These are phyloP conservation scores for Cutaneotrichosporon dermatis DNA, from an alignment of 1,284 basidiomycete genomes.

Conservation along the genomic window DNA sequence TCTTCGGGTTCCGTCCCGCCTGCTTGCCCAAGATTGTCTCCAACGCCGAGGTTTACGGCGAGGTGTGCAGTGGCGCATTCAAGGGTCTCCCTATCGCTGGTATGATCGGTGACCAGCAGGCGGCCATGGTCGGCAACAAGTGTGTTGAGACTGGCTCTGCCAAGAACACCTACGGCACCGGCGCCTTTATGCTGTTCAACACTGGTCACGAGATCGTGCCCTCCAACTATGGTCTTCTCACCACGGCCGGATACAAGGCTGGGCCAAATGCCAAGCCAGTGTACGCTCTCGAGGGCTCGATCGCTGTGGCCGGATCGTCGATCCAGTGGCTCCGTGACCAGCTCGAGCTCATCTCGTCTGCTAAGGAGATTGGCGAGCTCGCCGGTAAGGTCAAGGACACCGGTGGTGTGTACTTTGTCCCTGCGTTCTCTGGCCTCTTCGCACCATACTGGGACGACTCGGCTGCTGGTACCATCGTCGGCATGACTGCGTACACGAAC, in stretches of 20 bases:
- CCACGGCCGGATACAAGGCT: slow-evolving; percentile 88
- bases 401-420: slow-evolving; percentile 93
- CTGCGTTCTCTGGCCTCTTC: slow-evolving; percentile 86
- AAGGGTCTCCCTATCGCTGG: slow-evolving; percentile 80
- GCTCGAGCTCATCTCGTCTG: slow-evolving; percentile 73
- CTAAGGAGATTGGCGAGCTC: slow-evolving; percentile 79
- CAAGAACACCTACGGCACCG: slow-evolving; percentile 93
- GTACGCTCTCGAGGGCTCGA: slow-evolving; percentile 91
- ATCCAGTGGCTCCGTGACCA: slow-evolving; percentile 95
- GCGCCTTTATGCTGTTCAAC: slow-evolving; percentile 86
- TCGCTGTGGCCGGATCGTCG: slow-evolving; percentile 90
- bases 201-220: slow-evolving; percentile 82
- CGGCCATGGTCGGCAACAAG: slow-evolving; percentile 95
- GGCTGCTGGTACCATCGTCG: slow-evolving; percentile 35
- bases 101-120: slow-evolving; percentile 94
- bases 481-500: slow-evolving; percentile 85
- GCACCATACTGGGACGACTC: slow-evolving; percentile 58
- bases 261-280: slow-evolving; percentile 72
- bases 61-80: slow-evolving; percentile 58
- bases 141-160: slow-evolving; percentile 78
- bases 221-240: slow-evolving; percentile 80
- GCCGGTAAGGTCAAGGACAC: slow-evolving; percentile 72
- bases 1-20: slow-evolving; percentile 75
- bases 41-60: slow-evolving; percentile 86
- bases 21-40: slow-evolving; percentile 84